Evolutionary conservation across 2,329 filamentous ascomycete genomes (phyloP).

Genomic region (Chalaropsis thielavioides): DNA sequence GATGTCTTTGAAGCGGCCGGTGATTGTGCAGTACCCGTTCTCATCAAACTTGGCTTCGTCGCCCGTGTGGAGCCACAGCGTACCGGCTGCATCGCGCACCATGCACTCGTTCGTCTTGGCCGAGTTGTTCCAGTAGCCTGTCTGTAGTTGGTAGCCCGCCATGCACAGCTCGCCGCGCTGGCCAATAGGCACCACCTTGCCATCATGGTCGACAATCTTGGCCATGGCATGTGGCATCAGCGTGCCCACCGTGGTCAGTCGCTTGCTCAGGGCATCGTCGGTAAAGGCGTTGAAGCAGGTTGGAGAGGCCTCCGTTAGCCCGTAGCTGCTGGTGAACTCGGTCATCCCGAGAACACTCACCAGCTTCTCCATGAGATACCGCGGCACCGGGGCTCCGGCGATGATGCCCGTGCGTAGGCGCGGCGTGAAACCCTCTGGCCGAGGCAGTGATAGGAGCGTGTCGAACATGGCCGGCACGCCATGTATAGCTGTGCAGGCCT

Average conservation of each 20-base stretch:
- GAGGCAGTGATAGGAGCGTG: slow-evolving; percentile 39
- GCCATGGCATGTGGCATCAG: slow-evolving; percentile 61
- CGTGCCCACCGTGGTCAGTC: slow-evolving; percentile 59
- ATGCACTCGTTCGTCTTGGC: slow-evolving; percentile 55
- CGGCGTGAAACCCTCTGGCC: slow-evolving; percentile 30
- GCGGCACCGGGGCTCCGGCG: slow-evolving; percentile 62
- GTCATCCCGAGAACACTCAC: slow-evolving; percentile 59
- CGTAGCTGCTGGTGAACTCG: slow-evolving; percentile 56
- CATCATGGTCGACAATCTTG: slow-evolving; percentile 60
- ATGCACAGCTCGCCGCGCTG: slow-evolving; percentile 61
- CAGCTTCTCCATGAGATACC: slow-evolving; percentile 58
- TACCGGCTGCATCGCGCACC: slow-evolving; percentile 37
- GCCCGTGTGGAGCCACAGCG: slow-evolving; percentile 51
- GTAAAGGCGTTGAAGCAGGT: slow-evolving; percentile 72
- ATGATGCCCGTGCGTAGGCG: slow-evolving; percentile 61
- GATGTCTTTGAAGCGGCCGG: slow-evolving; percentile 64
- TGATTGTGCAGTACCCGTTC: slow-evolving; percentile 56
- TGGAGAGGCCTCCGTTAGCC: slow-evolving; percentile 63
- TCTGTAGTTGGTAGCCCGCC: slow-evolving; percentile 60
- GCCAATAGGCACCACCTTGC: slow-evolving; percentile 52
- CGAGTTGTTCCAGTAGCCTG: slow-evolving; percentile 53
- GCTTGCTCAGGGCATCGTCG: slow-evolving; percentile 50
- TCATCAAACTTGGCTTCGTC: slow-evolving; percentile 56
- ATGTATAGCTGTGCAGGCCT: slow-evolving; percentile 59
- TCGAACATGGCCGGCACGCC: slow-evolving; percentile 80